Percentiles rank a stretch among this genome's conserved stretches.
Conservation (phyloP, 331 rosid genomes). For the Malus hybrid region DNA sequence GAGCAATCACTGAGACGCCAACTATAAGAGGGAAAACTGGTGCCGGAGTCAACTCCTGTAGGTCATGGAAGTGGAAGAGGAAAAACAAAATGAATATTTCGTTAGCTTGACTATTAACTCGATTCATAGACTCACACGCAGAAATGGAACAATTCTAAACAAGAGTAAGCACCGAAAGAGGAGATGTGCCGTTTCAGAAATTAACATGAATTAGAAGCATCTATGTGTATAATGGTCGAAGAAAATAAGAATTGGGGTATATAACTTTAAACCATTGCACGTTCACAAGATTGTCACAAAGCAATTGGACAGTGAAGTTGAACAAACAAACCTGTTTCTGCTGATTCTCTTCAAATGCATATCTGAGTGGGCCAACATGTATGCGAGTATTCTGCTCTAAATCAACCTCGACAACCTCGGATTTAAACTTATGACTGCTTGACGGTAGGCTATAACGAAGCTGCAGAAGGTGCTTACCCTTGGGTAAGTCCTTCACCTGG, state of each 20-base stretch:
- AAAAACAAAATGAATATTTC: background rate
- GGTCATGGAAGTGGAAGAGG: slow-evolving; percentile 5
- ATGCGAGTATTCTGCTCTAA: slow-evolving; percentile 60
- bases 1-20: slow-evolving; percentile 57
- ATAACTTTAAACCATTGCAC: background rate
- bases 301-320: background rate
- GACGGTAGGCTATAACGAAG: slow-evolving; percentile 60
- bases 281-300: background rate
- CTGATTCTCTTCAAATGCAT: slow-evolving; percentile 48
- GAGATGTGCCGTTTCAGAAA: background rate
- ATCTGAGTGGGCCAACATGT: slow-evolving; percentile 87
- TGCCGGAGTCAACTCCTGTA: slow-evolving; percentile 87
- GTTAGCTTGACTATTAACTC: background rate
- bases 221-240: background rate
- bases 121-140: background rate
- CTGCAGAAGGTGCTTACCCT: slow-evolving; percentile 73
- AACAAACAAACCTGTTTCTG: slow-evolving; percentile 63
- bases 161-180: background rate
- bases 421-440: slow-evolving; percentile 68
- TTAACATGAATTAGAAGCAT: background rate
- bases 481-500: slow-evolving; percentile 84
- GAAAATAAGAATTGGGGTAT: background rate
- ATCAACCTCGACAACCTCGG: slow-evolving; percentile 77
- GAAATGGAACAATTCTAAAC: background rate
- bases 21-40: slow-evolving; percentile 82